phyloP scores from a whole-genome alignment of 106 monocot genomes.

The Posidonia australis region DNA sequence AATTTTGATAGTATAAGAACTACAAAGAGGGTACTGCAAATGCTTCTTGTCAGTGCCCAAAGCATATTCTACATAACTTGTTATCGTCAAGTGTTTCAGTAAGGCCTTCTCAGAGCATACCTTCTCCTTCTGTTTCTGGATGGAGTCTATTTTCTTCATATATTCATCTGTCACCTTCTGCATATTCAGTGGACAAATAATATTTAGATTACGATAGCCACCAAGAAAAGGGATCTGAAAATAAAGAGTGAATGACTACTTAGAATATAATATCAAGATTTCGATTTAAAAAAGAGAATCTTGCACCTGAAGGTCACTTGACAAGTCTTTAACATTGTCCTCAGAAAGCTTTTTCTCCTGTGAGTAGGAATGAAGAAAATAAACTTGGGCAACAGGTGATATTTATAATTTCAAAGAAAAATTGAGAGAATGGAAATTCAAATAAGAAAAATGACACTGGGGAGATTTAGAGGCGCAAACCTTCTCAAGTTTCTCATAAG shows the following conservation, averaged over 20 bases:
- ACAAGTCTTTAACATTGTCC: conserved; percentile 96
- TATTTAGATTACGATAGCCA: neutral
- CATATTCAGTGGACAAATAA: neutral
- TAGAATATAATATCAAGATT: neutral
- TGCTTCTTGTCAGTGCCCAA: neutral
- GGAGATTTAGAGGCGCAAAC: conserved; percentile 26
- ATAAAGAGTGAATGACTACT: neutral
- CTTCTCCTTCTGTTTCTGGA: conserved; percentile 89
- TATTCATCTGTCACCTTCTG: conserved; percentile 86
- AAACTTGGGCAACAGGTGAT: neutral
- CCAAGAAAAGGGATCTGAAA: neutral
- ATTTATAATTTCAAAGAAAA: neutral
- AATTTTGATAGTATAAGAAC: neutral
- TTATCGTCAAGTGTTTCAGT: neutral
- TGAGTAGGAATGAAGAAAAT: neutral
- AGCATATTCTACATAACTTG: neutral
- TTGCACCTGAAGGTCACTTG: conserved; percentile 75
- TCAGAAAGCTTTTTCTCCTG: conserved; percentile 98
- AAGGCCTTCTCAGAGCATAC: conserved; percentile 25
- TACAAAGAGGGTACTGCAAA: neutral
- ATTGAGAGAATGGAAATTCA: neutral
- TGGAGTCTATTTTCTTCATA: conserved; percentile 83
- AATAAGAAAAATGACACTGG: conserved; percentile 5
- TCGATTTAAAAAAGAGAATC: neutral
- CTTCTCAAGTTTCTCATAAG: conserved; percentile 95